These are phyloP conservation scores for Phaseolus coccineus DNA, from an alignment of 331 rosid species.

Conservation along the genomic window DNA sequence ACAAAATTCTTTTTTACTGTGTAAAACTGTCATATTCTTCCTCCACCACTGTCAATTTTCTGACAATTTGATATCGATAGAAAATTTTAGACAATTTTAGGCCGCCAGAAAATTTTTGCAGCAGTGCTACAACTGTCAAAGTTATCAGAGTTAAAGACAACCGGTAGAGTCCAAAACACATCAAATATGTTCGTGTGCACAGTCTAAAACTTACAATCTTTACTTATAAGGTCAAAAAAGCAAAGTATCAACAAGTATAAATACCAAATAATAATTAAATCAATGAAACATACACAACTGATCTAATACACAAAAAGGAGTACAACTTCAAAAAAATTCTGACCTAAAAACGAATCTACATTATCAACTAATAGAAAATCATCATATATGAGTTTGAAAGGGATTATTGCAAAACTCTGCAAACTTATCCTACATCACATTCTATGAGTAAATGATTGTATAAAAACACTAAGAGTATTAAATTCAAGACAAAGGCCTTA, in stretches of 20 bases:
- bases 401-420: not conserved
- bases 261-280: not conserved
- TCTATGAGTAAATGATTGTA: not conserved
- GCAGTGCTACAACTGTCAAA: not conserved
- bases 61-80: too few species aligned
- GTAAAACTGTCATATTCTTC: not conserved
- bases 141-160: not conserved
- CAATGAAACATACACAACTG: not conserved
- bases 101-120: not conserved
- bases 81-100: too few species aligned
- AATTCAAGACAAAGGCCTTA: not conserved
- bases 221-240: not conserved
- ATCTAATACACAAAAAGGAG: not conserved
- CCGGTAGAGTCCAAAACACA: not conserved
- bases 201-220: not conserved
- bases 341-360: not conserved
- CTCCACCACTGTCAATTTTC: not conserved
- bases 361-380: not conserved
- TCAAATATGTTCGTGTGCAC: not conserved
- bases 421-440: not conserved
- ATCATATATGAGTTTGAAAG: not conserved
- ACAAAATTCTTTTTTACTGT: not conserved
- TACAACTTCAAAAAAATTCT: not conserved
- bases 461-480: not conserved
- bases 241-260: not conserved